Conservation (phyloP, 2,329 filamentous ascomycete genomes). For the Dactylellina drechsleri region DNA sequence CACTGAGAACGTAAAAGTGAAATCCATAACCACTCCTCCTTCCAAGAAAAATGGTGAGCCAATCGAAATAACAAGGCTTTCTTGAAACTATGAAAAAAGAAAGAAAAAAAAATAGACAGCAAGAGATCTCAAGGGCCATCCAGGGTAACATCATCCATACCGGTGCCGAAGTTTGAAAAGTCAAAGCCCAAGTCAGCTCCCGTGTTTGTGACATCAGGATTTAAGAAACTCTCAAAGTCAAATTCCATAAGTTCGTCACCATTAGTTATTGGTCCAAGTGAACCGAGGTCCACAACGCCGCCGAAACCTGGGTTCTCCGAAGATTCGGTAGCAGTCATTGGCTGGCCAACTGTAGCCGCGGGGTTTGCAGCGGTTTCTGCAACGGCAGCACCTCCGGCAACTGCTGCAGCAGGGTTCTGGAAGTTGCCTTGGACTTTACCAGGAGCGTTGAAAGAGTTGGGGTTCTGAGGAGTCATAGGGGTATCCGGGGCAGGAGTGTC, state of each 20-base stretch:
- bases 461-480: constrained; percentile 46
- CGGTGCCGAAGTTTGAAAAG: constrained; percentile 36
- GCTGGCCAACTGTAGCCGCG: constrained; percentile 24
- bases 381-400: constrained; percentile 21
- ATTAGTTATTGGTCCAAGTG: constrained; percentile 25
- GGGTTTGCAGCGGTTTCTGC: constrained; percentile 31
- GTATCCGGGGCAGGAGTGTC: constrained; percentile 49
- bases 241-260: constrained; percentile 62
- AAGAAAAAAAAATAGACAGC: constrained; percentile 6
- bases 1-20: not conserved
- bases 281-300: constrained; percentile 21
- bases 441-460: constrained; percentile 33
- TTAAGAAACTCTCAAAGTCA: constrained; percentile 75
- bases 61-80: constrained; percentile 69
- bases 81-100: constrained; percentile 62
- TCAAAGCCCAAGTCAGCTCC: constrained; percentile 59
- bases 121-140: constrained; percentile 34
- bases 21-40: not conserved
- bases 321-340: constrained; percentile 37
- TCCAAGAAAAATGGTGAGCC: constrained; percentile 57
- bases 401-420: constrained; percentile 29
- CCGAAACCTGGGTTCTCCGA: constrained; percentile 39
- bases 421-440: constrained; percentile 45
- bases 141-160: constrained; percentile 43
- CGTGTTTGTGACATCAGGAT: constrained; percentile 62